Percentiles rank a stretch among this genome's conserved stretches.
Conservation (phyloP, 495 filamentous ascomycete species). For the Beverwykella pulmonaria region DNA sequence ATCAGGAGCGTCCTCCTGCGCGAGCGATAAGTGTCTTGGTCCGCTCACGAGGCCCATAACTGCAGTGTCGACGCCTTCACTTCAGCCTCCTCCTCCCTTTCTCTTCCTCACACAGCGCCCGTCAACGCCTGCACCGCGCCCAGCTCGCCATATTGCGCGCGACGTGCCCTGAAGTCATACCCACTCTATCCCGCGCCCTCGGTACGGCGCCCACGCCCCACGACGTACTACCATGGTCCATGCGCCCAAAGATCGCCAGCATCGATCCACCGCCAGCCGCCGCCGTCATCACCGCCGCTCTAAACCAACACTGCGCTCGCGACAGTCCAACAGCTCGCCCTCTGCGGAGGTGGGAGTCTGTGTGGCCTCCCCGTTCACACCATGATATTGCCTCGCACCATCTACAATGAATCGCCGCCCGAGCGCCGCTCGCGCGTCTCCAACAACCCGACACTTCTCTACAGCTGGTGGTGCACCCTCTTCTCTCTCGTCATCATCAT, state of each 20-base stretch:
- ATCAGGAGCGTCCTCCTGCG: constrained; percentile 30
- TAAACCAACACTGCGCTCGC: constrained; percentile 19
- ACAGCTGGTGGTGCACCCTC: constrained; percentile 90
- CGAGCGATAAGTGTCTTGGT: constrained; percentile 30
- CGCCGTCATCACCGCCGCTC: neutral
- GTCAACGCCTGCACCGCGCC: neutral
- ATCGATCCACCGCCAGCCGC: constrained; percentile 3
- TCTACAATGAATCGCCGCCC: constrained; percentile 32
- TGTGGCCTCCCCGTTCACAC: neutral
- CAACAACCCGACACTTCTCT: constrained; percentile 59
- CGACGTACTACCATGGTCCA: constrained; percentile 31
- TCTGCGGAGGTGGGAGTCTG: constrained; percentile 39
- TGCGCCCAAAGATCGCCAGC: constrained; percentile 16
- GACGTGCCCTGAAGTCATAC: constrained; percentile 22
- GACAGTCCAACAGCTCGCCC: constrained; percentile 36
- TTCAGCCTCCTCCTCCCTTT: constrained; percentile 12
- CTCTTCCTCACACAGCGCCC: neutral
- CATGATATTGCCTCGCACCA: constrained; percentile 31
- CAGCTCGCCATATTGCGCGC: constrained; percentile 7
- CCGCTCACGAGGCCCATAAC: constrained; percentile 9
- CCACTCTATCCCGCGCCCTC: constrained; percentile 31
- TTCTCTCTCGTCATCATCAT: constrained; percentile 82
- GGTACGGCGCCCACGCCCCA: constrained; percentile 13
- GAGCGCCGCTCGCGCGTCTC: constrained; percentile 28
- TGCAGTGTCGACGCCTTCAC: constrained; percentile 1